Evolutionary conservation across 2,329 filamentous ascomycete species (phyloP), one percentile per base, ranked within the genome.

Genomic region (Penicillium hordei): DNA sequence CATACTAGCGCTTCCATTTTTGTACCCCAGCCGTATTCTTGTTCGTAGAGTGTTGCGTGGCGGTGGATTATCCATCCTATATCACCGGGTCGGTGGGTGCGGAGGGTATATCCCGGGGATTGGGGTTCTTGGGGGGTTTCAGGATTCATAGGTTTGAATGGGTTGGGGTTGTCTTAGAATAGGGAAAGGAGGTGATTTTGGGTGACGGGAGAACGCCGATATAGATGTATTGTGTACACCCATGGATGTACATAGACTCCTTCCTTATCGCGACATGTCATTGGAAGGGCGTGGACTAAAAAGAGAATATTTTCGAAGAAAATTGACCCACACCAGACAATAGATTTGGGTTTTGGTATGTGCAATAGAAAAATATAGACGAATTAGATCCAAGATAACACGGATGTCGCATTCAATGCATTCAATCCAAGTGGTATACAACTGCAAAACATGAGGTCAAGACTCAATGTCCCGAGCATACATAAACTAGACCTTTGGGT

Each of bases 51-150:
- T 21, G 50, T 38, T 4, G 53, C 62, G n/a, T 67, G 62, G 2
- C 65, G 64, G 42, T 58, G 29, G 19, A 59, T 53, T 15, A 67
- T 61, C 61, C 61, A 65, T 15, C 58, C 56, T 36, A 67, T 56
- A 31, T 66, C 65, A 3, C 55, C 58, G 1, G 63, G 48, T 13
- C 46, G 48, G 55, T 63, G 60, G 21, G 42, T 54, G 52, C 63
- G 60, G 13, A 67, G 23, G 25, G 56, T 61, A 21, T 55, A 49
- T 33, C 6, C 29, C 4, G 7, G 15, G 17, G 31, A n/a, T 25
- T 48, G 34, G 21, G 23, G 17, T 19, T n/a, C 1, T 21, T 23
- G 19, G 5, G 29, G 9, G n/a, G n/a, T 10, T 19, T 21, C 15
- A 13, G 42, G 9, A 36, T 21, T 29, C 40, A 53, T 53, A 46